These are phyloP conservation scores for Cyclotella atomus DNA, from an alignment of 108 stramenopile genomes.

Conservation along the genomic window DNA sequence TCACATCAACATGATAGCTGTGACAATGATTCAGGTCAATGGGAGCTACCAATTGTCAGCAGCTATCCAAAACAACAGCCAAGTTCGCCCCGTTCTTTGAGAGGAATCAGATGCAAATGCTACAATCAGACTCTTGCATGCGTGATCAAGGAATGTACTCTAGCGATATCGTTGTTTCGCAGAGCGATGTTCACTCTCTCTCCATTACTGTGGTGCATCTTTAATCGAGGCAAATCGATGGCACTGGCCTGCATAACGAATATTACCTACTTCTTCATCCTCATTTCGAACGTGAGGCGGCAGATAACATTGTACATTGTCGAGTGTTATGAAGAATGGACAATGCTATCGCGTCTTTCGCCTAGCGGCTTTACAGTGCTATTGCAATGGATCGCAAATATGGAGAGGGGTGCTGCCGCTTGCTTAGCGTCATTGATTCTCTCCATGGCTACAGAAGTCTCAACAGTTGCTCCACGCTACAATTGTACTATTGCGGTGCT, in stretches of 20 bases:
- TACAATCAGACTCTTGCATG: neutral
- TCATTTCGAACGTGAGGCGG: neutral
- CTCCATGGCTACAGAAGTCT: constrained; percentile 9
- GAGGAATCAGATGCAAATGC: neutral
- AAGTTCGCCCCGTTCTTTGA: neutral
- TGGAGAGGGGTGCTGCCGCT: neutral
- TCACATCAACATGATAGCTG: neutral
- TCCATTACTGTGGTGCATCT: neutral
- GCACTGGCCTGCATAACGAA: neutral
- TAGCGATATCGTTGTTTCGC: neutral
- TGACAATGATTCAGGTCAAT: neutral
- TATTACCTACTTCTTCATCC: neutral
- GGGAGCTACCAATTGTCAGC: neutral
- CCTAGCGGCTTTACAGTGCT: neutral
- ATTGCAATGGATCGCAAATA: neutral
- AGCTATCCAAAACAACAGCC: neutral
- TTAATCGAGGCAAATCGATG: neutral
- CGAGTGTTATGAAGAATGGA: neutral
- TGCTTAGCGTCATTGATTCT: neutral
- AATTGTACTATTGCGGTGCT: neutral
- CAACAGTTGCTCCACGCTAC: constrained; percentile 8
- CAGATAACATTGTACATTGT: neutral
- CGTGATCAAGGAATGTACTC: neutral
- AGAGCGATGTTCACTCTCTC: neutral
- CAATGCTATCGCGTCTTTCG: neutral